A percentile compares a stretch with the other conserved stretches of the same genome.
Evolutionary conservation across 257 asterid species (phyloP).

Genomic region (Ophiorrhiza pumila): DNA sequence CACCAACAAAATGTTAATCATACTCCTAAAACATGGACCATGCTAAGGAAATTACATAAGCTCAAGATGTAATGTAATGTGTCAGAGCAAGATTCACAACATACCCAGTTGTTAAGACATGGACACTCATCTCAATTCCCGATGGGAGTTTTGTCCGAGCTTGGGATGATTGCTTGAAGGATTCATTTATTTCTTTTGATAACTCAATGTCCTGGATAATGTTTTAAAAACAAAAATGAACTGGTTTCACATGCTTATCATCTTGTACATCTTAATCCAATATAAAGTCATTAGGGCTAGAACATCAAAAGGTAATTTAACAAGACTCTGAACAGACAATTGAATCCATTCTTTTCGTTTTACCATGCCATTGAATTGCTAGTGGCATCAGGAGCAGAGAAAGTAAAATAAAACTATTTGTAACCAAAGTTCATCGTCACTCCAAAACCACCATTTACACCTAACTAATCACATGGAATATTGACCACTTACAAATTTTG

Average conservation of each 20-base stretch:
- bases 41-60: not conserved
- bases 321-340: not conserved
- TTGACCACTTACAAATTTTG: not conserved
- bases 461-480: not conserved
- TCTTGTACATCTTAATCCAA: not conserved
- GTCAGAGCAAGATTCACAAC: slow-evolving; percentile 8
- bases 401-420: no score
- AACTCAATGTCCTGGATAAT: slow-evolving; percentile 78
- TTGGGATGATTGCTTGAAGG: slow-evolving; percentile 98
- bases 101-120: slow-evolving; percentile 94
- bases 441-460: not conserved
- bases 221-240: slow-evolving; percentile 7
- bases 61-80: slow-evolving; percentile 2
- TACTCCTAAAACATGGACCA: not conserved
- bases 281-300: not conserved
- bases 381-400: no score
- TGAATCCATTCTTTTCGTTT: not conserved
- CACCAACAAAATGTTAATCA: slow-evolving; percentile 17
- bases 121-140: slow-evolving; percentile 99
- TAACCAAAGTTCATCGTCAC: no score
- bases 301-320: not conserved
- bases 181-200: slow-evolving; percentile 94
- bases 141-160: slow-evolving; percentile 96
- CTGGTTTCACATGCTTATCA: not conserved
- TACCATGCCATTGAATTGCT: not conserved